A percentile compares a stretch with the other conserved stretches of the same genome.
Conservation (phyloP, 371 early-diverging fungal genomes). For the Synchytrium microbalum region DNA sequence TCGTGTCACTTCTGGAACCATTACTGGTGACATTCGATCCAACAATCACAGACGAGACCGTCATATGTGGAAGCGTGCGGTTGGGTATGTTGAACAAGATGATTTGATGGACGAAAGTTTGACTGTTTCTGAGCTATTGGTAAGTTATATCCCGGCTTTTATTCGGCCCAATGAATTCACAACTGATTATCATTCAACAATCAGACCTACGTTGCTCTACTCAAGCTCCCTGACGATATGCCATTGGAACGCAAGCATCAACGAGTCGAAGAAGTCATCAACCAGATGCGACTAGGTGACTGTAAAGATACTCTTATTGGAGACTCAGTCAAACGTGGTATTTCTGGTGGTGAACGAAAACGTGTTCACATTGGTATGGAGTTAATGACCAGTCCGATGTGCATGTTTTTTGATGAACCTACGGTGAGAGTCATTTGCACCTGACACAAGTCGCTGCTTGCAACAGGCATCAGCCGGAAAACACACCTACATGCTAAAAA, state of each 20-base stretch:
- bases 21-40: too few relatives aligned
- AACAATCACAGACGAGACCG: neutral
- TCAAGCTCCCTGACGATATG: constrained; percentile 55
- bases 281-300: constrained; percentile 51
- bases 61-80: neutral
- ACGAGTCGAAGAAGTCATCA: constrained; percentile 52
- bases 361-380: constrained; percentile 27
- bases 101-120: neutral
- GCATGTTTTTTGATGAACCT: constrained; percentile 46
- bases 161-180: too few relatives aligned
- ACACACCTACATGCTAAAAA: too few relatives aligned
- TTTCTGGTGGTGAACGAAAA: constrained; percentile 33
- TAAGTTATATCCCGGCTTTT: too few relatives aligned
- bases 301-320: constrained; percentile 55
- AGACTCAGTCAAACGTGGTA: constrained; percentile 4
- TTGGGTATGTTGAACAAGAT: constrained; percentile 1
- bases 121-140: too few relatives aligned
- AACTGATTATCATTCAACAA: too few relatives aligned
- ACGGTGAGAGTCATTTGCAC: constrained; percentile 44
- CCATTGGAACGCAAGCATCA: constrained; percentile 34
- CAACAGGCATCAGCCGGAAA: too few relatives aligned
- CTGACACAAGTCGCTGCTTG: too few relatives aligned
- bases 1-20: too few relatives aligned
- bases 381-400: constrained; percentile 19
- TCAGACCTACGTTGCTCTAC: constrained; percentile 52